These are phyloP conservation scores for Zostera marina DNA, from an alignment of 116 monocot genomes.

Conservation along the genomic window DNA sequence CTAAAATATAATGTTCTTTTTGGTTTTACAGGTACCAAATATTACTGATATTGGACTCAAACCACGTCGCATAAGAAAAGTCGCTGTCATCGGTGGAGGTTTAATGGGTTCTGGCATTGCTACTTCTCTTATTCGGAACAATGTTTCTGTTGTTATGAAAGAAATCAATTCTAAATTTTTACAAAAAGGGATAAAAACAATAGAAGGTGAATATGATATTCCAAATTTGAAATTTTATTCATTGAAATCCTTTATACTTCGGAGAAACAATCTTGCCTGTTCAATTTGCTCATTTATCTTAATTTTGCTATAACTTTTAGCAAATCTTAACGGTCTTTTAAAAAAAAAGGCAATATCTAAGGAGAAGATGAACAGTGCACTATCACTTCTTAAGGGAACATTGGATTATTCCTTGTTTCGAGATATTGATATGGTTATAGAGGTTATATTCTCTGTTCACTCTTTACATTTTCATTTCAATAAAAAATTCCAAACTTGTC, in stretches of 20 bases:
- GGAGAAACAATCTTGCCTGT: neutral
- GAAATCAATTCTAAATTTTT: conserved; percentile 62
- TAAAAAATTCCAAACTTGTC: neutral
- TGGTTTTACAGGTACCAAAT: conserved; percentile 43
- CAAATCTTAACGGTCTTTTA: conserved; percentile 65
- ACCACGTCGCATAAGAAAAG: conserved; percentile 65
- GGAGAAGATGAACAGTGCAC: conserved; percentile 59
- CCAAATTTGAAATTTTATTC: neutral
- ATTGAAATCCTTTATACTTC: neutral
- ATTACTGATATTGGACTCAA: conserved; percentile 77
- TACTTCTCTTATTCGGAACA: conserved; percentile 58
- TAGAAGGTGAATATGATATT: conserved; percentile 40
- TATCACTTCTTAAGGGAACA: conserved; percentile 67
- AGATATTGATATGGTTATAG: conserved; percentile 95
- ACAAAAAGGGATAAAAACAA: conserved; percentile 62
- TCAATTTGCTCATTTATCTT: neutral
- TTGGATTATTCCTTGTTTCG: conserved; percentile 81
- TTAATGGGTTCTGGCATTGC: conserved; percentile 98
- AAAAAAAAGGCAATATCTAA: conserved; percentile 59
- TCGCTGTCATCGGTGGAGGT: conserved; percentile 96
- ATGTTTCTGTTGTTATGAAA: conserved; percentile 68
- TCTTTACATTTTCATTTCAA: neutral
- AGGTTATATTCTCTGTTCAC: conserved; percentile 29
- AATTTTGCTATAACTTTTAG: conserved; percentile 14
- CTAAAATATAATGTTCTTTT: neutral